Conservation (phyloP, 352 stramenopile genomes). For the Pythium scleroteichum region DNA sequence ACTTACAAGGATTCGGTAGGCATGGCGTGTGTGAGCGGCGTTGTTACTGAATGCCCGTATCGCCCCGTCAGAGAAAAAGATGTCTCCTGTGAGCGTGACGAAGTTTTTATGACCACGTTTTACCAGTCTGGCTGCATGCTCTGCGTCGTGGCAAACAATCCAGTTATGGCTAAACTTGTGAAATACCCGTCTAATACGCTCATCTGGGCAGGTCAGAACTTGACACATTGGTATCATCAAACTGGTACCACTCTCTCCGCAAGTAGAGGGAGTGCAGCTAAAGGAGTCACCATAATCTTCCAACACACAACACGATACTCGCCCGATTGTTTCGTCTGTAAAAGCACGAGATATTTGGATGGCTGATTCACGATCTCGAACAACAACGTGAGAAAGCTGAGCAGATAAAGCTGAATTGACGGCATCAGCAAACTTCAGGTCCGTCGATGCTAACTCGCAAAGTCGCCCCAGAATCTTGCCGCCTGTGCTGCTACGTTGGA, state of each 20-base stretch:
- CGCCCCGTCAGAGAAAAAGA: slow-evolving; percentile 32
- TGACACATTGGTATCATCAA: slow-evolving; percentile 25
- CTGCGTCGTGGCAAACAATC: slow-evolving; percentile 22
- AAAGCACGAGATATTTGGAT: slow-evolving; percentile 24
- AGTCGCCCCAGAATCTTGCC: slow-evolving; percentile 14
- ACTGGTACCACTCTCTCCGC: neutral
- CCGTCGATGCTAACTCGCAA: slow-evolving; percentile 14
- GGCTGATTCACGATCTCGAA: slow-evolving; percentile 18
- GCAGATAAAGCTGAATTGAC: slow-evolving; percentile 27
- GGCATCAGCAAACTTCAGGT: slow-evolving; percentile 8
- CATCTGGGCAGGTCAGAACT: slow-evolving; percentile 16
- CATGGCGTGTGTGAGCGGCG: neutral
- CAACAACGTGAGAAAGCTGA: slow-evolving; percentile 22
- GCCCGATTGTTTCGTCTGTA: slow-evolving; percentile 16
- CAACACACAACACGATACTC: slow-evolving; percentile 30
- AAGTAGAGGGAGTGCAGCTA: slow-evolving; percentile 8
- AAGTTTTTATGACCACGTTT: slow-evolving; percentile 12
- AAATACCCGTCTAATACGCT: slow-evolving; percentile 15
- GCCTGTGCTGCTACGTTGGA: neutral
- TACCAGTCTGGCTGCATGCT: slow-evolving; percentile 15
- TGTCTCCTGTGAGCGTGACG: slow-evolving; percentile 30
- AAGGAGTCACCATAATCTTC: slow-evolving; percentile 20
- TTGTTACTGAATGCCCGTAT: slow-evolving; percentile 25
- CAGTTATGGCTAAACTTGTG: slow-evolving; percentile 28
- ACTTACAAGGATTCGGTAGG: neutral